These are phyloP conservation scores for Penicillium silybi DNA, from an alignment of 495 filamentous ascomycete genomes.

Conservation along the genomic window DNA sequence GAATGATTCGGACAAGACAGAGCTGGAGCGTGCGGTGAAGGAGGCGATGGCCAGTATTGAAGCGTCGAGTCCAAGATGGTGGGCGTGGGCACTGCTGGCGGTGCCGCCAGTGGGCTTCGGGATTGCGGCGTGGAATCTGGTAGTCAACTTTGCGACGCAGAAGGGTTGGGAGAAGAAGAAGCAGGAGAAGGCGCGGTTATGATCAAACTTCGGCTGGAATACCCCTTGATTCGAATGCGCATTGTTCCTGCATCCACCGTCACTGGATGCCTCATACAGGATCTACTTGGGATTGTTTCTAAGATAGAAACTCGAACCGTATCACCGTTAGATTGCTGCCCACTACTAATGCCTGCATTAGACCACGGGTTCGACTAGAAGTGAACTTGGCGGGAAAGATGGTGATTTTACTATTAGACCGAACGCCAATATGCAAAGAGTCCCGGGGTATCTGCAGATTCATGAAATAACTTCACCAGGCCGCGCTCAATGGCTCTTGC, in stretches of 20 bases:
- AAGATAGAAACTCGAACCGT: too few relatives aligned
- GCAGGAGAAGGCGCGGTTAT: conserved; percentile 68
- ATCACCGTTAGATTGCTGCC: too few relatives aligned
- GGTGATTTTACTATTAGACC: neutral
- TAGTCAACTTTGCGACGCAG: conserved; percentile 62
- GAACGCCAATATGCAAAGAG: neutral
- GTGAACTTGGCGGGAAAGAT: neutral
- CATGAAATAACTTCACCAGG: neutral
- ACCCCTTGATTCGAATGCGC: neutral
- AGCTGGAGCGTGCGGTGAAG: conserved; percentile 61
- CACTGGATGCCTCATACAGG: neutral
- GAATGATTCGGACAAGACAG: conserved; percentile 74
- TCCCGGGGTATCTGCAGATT: conserved; percentile 6
- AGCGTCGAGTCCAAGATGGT: conserved; percentile 67
- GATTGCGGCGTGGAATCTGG: conserved; percentile 62
- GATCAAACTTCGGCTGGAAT: neutral
- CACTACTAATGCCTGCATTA: too few relatives aligned
- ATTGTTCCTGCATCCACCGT: neutral
- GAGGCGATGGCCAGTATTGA: conserved; percentile 59
- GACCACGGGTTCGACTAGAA: neutral
- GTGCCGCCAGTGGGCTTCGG: conserved; percentile 67
- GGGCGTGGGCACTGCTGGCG: conserved; percentile 69
- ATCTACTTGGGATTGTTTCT: neutral
- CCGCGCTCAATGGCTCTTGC: conserved; percentile 19
- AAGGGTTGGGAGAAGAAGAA: conserved; percentile 65